These are phyloP conservation scores for Spathaspora boniae DNA, from an alignment of 805 yeast species.

Conservation along the genomic window DNA sequence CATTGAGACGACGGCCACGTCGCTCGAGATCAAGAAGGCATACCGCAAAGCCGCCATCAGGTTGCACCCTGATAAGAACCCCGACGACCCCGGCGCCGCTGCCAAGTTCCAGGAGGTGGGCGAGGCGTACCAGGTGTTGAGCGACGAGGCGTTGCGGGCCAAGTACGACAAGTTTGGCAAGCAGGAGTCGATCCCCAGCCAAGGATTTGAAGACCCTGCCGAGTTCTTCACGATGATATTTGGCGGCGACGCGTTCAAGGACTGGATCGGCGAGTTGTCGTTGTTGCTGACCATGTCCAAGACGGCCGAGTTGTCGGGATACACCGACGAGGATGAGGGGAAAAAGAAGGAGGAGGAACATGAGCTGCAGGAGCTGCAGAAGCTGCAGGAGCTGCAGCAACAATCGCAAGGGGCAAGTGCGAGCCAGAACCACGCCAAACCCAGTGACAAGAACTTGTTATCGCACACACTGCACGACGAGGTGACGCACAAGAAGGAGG, in stretches of 20 bases:
- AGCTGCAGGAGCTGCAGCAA: too few species aligned
- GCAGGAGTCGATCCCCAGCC: conserved; percentile 57
- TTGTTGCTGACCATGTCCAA: conserved; percentile 39
- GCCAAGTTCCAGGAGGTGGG: conserved; percentile 45
- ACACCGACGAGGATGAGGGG: conserved; percentile 23
- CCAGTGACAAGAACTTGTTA: conserved; percentile 4
- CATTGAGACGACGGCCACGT: conserved; percentile 33
- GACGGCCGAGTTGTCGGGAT: conserved; percentile 41
- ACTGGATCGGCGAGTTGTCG: conserved; percentile 84
- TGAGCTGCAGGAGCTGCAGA: neutral
- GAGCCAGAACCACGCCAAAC: neutral
- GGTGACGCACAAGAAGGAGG: conserved; percentile 27
- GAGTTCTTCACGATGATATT: conserved; percentile 83
- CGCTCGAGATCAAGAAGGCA: conserved; percentile 43
- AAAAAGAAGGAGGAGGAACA: conserved; percentile 18
- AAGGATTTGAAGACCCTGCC: conserved; percentile 76
- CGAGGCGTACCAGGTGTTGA: conserved; percentile 77
- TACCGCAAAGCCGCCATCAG: conserved; percentile 43
- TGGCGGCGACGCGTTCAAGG: conserved; percentile 78
- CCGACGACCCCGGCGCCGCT: conserved; percentile 44
- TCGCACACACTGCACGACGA: conserved; percentile 6
- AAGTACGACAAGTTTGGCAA: conserved; percentile 76
- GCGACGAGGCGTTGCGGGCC: conserved; percentile 59
- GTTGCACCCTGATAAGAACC: conserved; percentile 45
- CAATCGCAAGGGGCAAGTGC: conserved; percentile 3